These are phyloP conservation scores for Arachis monticola DNA, from an alignment of 331 rosid genomes.

Conservation along the genomic window DNA sequence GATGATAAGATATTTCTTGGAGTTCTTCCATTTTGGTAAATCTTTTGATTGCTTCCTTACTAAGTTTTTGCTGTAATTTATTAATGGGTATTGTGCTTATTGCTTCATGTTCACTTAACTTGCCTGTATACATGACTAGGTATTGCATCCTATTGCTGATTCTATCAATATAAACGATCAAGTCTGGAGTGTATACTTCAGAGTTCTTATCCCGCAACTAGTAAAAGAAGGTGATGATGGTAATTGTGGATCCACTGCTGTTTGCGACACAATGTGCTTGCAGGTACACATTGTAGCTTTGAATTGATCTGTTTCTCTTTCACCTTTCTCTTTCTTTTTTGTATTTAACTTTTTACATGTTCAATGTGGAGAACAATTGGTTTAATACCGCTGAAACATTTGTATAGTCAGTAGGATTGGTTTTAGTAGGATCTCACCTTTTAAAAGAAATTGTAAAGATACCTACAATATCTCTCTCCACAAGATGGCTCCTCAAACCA, in stretches of 20 bases:
- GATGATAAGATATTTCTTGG: not conserved
- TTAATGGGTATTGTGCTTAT: conserved; percentile 45
- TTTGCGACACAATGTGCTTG: conserved; percentile 89
- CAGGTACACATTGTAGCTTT: conserved; percentile 62
- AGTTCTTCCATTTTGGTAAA: conserved; percentile 15
- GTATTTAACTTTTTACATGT: not conserved
- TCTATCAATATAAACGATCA: conserved; percentile 73
- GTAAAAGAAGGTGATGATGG: conserved; percentile 90
- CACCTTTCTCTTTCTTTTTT: conserved; percentile 8
- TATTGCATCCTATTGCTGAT: conserved; percentile 75
- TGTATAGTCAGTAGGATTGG: not conserved
- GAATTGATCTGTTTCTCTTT: conserved; percentile 16
- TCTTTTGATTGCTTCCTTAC: conserved; percentile 8
- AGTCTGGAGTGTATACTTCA: conserved; percentile 88
- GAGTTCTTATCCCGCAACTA: conserved; percentile 73
- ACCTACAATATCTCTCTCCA: not conserved
- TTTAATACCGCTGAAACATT: not conserved
- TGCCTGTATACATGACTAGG: conserved; percentile 54
- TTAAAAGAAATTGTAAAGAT: not conserved
- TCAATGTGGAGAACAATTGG: conserved; percentile 6
- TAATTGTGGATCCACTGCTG: conserved; percentile 83
- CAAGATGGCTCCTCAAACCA: not conserved
- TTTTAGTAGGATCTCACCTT: not conserved
- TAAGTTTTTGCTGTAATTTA: not conserved
- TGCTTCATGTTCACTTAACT: conserved; percentile 28